Percentiles rank a stretch among this genome's conserved stretches.
Conservation (phyloP, 2,329 filamentous ascomycete genomes). For the Sporothrix euskadiensis region DNA sequence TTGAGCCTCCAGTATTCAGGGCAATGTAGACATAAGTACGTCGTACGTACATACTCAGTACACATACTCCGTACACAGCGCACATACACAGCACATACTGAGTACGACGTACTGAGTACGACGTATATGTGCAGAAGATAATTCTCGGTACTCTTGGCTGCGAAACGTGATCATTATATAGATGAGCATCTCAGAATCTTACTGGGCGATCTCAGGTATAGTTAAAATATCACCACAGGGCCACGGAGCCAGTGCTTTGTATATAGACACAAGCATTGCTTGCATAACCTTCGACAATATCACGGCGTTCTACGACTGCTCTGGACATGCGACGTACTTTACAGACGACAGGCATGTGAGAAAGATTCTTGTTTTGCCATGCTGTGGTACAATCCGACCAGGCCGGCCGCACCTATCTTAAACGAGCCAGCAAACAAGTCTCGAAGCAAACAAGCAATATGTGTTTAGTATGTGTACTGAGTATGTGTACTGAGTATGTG, state of each 20-base stretch:
- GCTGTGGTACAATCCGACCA: slow-evolving; percentile 3
- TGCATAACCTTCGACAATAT: not conserved
- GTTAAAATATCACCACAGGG: too few species aligned
- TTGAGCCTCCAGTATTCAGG: not conserved
- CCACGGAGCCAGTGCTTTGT: too few species aligned
- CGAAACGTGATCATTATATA: not conserved
- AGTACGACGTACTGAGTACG: too few species aligned
- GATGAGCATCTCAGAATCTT: not conserved
- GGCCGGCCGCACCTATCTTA: not conserved
- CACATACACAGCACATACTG: too few species aligned
- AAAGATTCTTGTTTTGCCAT: not conserved
- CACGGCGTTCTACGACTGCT: not conserved
- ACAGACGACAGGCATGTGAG: not conserved
- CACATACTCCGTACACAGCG: too few species aligned
- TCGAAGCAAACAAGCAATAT: not conserved
- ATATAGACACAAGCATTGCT: not conserved
- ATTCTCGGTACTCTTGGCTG: not conserved
- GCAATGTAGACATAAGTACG: too few species aligned
- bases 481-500: too few species aligned
- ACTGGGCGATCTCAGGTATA: too few species aligned
- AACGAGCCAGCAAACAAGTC: not conserved
- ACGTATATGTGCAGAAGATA: not conserved
- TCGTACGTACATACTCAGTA: too few species aligned
- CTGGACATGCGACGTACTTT: too few species aligned
- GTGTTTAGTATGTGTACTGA: not conserved